These are phyloP conservation scores for Lobosporangium transversale DNA, from an alignment of 192 early-diverging fungal species.

Conservation along the genomic window DNA sequence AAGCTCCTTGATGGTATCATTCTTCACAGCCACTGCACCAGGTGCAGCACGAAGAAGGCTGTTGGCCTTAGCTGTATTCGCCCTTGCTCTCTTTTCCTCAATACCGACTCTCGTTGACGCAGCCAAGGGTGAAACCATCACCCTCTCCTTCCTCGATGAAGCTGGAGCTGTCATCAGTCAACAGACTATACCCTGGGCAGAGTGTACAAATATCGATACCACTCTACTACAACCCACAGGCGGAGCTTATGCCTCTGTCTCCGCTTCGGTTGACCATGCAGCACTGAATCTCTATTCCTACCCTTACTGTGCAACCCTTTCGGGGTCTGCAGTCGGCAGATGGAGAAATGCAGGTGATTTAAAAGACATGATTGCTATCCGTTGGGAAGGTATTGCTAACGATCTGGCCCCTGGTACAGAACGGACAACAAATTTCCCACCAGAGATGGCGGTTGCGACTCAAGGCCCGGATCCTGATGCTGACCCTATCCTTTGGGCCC, in stretches of 20 bases:
- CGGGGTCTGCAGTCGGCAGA: constrained; percentile 4
- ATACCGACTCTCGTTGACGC: background rate
- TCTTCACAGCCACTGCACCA: background rate
- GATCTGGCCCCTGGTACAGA: background rate
- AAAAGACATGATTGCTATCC: constrained; percentile 4
- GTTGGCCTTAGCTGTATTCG: background rate
- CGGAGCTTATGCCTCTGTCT: constrained; percentile 8
- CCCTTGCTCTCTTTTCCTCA: constrained; percentile 5
- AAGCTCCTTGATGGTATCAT: no score
- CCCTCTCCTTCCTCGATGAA: constrained; percentile 13
- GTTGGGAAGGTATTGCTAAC: constrained; percentile 26
- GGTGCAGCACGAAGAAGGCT: background rate
- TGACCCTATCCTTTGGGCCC: background rate
- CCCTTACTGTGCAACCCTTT: background rate
- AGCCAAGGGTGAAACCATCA: background rate
- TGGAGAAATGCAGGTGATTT: background rate
- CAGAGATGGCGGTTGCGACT: constrained; percentile 11
- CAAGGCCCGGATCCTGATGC: background rate
- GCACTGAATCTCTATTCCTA: constrained; percentile 29
- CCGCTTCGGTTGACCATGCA: background rate
- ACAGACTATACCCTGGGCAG: background rate
- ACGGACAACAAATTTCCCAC: background rate
- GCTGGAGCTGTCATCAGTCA: background rate
- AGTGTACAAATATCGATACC: background rate
- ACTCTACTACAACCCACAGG: background rate